These are phyloP conservation scores for Ascochyta rabiei DNA, from an alignment of 2,329 filamentous ascomycete species.

Conservation along the genomic window DNA sequence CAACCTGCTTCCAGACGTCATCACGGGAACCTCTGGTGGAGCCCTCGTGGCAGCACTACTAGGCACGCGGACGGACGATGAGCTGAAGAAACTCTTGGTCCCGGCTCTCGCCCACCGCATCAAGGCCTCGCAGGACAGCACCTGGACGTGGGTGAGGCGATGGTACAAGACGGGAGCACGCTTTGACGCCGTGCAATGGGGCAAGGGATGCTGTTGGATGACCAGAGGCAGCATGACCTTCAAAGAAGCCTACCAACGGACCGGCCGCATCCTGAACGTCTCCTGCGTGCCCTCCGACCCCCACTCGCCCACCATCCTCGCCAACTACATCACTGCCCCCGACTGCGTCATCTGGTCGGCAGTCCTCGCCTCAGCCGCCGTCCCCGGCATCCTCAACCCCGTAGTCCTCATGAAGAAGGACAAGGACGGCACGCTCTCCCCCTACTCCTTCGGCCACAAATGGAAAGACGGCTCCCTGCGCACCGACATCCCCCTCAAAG, in stretches of 20 bases:
- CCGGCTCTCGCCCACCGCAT: conserved; percentile 86
- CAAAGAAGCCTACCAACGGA: conserved; percentile 89
- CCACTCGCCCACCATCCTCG: conserved; percentile 87
- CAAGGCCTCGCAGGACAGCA: conserved; percentile 80
- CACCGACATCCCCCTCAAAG: conserved; percentile 94
- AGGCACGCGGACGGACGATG: conserved; percentile 88
- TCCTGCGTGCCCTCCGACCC: conserved; percentile 95
- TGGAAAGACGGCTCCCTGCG: conserved; percentile 97
- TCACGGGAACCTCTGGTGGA: conserved; percentile 94
- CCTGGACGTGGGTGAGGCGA: conserved; percentile 75
- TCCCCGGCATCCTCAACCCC: conserved; percentile 94
- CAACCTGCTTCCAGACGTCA: conserved; percentile 85
- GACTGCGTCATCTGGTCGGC: conserved; percentile 99
- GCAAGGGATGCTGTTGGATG: conserved; percentile 84
- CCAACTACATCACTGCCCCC: conserved; percentile 92
- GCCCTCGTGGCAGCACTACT: conserved; percentile 87
- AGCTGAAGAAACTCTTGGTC: conserved; percentile 82
- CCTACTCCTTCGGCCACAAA: conserved; percentile 97
- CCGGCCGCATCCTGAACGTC: conserved; percentile 92
- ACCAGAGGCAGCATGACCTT: conserved; percentile 91
- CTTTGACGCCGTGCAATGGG: conserved; percentile 95
- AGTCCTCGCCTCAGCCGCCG: conserved; percentile 90
- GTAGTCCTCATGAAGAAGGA: conserved; percentile 92
- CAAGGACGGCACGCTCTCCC: conserved; percentile 74
- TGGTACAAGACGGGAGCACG: conserved; percentile 94